These are phyloP conservation scores for Albatrellus ellisii DNA, from an alignment of 768 basidiomycete species.

Conservation along the genomic window DNA sequence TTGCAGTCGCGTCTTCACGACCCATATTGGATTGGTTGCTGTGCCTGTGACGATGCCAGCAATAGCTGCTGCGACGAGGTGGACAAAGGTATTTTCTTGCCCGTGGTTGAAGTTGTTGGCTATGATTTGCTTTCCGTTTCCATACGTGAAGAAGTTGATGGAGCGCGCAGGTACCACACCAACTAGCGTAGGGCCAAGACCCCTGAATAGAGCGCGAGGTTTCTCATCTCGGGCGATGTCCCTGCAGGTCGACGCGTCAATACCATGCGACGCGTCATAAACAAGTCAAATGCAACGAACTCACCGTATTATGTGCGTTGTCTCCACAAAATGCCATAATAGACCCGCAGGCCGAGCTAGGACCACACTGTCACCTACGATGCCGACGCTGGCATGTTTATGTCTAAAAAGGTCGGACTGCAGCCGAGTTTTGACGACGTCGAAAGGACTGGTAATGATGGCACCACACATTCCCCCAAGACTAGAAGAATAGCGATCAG, in stretches of 20 bases:
- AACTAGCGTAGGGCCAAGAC: conserved; percentile 86
- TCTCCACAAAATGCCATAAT: conserved; percentile 92
- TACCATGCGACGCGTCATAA: conserved; percentile 1
- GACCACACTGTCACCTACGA: conserved; percentile 19
- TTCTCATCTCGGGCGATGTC: conserved; percentile 87
- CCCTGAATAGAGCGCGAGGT: conserved; percentile 82
- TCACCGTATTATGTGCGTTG: conserved; percentile 78
- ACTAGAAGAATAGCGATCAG: conserved; percentile 27
- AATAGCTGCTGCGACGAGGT: conserved; percentile 72
- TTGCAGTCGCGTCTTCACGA: conserved; percentile 94
- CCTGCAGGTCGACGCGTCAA: conserved; percentile 24
- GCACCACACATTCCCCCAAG: conserved; percentile 97
- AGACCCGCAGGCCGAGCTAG: conserved; percentile 34
- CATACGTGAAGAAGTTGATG: conserved; percentile 97
- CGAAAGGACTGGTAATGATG: conserved; percentile 92
- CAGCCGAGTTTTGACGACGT: conserved; percentile 94
- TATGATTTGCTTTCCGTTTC: conserved; percentile 88
- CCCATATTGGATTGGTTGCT: conserved; percentile 98
- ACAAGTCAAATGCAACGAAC: conserved; percentile 10
- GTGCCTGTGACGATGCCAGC: conserved; percentile 84
- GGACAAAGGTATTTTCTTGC: conserved; percentile 73
- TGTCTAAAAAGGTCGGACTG: conserved; percentile 77
- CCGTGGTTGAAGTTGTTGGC: conserved; percentile 72
- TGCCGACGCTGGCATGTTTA: conserved; percentile 23
- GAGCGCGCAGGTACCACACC: conserved; percentile 93